Conservation (phyloP, 352 stramenopile species). For the Nothophytophthora sp. region DNA sequence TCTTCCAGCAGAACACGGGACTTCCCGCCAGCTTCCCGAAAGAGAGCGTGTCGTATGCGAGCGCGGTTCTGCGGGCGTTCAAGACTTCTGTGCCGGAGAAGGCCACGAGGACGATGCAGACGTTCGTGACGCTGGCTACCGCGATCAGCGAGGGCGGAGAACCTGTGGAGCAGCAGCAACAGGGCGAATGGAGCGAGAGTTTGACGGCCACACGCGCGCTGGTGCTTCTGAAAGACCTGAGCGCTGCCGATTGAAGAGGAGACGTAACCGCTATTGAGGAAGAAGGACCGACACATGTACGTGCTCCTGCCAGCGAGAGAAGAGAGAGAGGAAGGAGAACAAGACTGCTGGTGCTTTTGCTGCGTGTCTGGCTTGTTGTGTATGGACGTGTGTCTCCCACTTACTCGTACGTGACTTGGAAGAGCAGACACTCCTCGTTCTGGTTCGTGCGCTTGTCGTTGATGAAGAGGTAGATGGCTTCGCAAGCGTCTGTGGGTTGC, state of each 20-base stretch:
- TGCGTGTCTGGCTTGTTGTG: too few species aligned
- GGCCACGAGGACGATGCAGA: conserved; percentile 27
- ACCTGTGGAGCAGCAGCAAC: conserved; percentile 7
- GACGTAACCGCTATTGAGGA: too few species aligned
- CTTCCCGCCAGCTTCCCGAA: conserved; percentile 51
- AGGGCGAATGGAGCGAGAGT: conserved; percentile 20
- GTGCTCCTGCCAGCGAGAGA: too few species aligned
- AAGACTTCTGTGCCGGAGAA: conserved; percentile 32
- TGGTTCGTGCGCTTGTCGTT: conserved; percentile 91
- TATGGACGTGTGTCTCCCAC: too few species aligned
- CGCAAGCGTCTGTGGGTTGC: conserved; percentile 3
- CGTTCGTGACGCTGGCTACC: conserved; percentile 19
- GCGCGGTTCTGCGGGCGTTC: conserved; percentile 50
- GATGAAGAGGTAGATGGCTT: conserved; percentile 90
- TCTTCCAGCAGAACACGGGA: conserved; percentile 70
- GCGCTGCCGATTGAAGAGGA: conserved; percentile 25
- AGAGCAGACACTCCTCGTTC: conserved; percentile 94
- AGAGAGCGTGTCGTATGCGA: conserved; percentile 30
- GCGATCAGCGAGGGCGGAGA: conserved; percentile 13
- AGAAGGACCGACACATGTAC: too few species aligned
- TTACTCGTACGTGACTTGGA: conserved; percentile 74
- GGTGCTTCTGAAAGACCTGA: conserved; percentile 43
- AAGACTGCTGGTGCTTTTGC: too few species aligned
- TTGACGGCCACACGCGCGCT: conserved; percentile 30
- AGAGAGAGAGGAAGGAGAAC: too few species aligned